Conservation (phyloP, 139 green algal species). For the Chlamydomonas urium region DNA sequence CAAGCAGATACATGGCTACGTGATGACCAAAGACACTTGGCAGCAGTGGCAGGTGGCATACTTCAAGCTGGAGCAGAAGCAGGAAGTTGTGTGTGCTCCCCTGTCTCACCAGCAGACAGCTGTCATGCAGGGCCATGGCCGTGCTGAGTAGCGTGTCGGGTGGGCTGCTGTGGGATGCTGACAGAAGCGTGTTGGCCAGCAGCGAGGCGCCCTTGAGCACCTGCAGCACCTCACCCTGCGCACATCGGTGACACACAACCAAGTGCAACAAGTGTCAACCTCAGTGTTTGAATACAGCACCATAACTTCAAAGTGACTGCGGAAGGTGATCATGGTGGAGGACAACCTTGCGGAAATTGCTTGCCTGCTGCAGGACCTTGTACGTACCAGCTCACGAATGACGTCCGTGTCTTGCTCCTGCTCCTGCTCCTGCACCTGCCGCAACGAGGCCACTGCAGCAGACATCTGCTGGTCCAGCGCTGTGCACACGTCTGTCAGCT, state of each 20-base stretch:
- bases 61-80: neutral
- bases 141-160: conserved; percentile 26
- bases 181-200: conserved; percentile 34
- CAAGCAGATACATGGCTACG: neutral
- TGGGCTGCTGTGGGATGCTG: conserved; percentile 11
- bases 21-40: neutral
- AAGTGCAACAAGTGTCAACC: neutral
- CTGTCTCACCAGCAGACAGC: conserved; percentile 40
- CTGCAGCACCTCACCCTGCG: conserved; percentile 23
- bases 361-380: neutral
- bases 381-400: neutral
- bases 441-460: neutral
- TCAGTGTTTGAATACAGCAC: neutral
- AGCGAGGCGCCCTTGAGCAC: conserved; percentile 27
- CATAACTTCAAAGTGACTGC: neutral
- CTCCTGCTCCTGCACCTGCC: neutral
- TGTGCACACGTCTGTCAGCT: conserved; percentile 14
- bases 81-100: neutral
- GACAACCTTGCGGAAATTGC: too few species aligned
- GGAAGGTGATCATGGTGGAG: too few species aligned
- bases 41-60: neutral
- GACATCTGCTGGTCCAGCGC: conserved; percentile 19
- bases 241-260: neutral
- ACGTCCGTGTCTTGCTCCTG: neutral
- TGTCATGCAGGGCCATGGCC: conserved; percentile 49